Evolutionary conservation across 257 asterid species (phyloP).

Genomic region (Paulownia fortunei): DNA sequence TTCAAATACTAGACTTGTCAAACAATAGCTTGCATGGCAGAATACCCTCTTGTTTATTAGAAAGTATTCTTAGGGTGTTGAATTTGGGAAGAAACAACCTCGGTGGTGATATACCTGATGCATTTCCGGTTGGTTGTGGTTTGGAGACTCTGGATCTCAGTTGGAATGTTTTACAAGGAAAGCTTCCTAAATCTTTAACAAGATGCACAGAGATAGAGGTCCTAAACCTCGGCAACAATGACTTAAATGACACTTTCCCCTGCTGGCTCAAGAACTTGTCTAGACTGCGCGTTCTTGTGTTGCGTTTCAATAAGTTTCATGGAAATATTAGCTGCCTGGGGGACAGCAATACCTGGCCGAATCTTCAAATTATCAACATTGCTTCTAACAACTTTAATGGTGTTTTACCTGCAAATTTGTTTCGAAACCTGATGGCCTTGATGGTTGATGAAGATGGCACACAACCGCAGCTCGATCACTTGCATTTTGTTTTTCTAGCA

Average conservation of each 20-base stretch:
- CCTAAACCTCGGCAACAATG: no score
- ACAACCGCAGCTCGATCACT: constrained; percentile 26
- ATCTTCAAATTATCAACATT: constrained; percentile 48
- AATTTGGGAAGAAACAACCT: constrained; percentile 57
- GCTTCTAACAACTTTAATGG: constrained; percentile 48
- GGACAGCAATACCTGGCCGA: constrained; percentile 24
- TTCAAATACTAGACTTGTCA: constrained; percentile 60
- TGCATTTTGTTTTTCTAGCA: neutral
- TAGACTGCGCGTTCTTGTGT: constrained; percentile 32
- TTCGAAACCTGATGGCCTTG: constrained; percentile 38
- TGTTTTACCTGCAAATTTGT: constrained; percentile 33
- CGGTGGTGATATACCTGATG: no score
- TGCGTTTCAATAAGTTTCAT: constrained; percentile 43
- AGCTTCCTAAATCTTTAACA: no score
- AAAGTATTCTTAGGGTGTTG: constrained; percentile 36
- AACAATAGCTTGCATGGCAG: constrained; percentile 48
- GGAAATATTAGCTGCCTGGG: constrained; percentile 43
- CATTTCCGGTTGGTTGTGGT: no score
- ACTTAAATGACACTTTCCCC: no score
- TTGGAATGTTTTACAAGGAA: no score
- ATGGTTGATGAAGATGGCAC: neutral
- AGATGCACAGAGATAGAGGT: no score
- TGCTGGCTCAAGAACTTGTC: constrained; percentile 35
- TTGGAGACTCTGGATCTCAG: no score
- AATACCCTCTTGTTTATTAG: constrained; percentile 55